phyloP scores from a whole-genome alignment of 129 eudicot species.

The Helianthus annuus region HanXRQr2.0-SUNRISE NC_035445.2:85569929-85570428 shows the following conservation, averaged over 20 bases:
- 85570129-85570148: constrained; percentile 57
- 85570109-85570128: constrained; percentile 23
- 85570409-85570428: constrained; percentile 56
- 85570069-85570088: constrained; percentile 69
- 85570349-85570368: neutral
- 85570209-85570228: constrained; percentile 48
- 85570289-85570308: constrained; percentile 31
- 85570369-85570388: constrained; percentile 6
- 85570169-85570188: constrained; percentile 50
- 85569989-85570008: constrained; percentile 79
- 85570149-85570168: constrained; percentile 46
- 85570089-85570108: constrained; percentile 47
- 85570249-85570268: constrained; percentile 35
- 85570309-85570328: constrained; percentile 38
- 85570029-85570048: no score
- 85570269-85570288: constrained; percentile 30
- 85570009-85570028: constrained; percentile 19
- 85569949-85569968: constrained; percentile 63
- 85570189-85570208: constrained; percentile 45
- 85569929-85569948: constrained; percentile 17
- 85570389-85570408: constrained; percentile 49
- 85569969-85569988: constrained; percentile 50
- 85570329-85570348: constrained; percentile 6
- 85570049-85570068: constrained; percentile 30
- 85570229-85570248: constrained; percentile 49